Evolutionary conservation across 1,284 basidiomycete species (phyloP).

Genomic region (Boletus chippewaensis): DNA sequence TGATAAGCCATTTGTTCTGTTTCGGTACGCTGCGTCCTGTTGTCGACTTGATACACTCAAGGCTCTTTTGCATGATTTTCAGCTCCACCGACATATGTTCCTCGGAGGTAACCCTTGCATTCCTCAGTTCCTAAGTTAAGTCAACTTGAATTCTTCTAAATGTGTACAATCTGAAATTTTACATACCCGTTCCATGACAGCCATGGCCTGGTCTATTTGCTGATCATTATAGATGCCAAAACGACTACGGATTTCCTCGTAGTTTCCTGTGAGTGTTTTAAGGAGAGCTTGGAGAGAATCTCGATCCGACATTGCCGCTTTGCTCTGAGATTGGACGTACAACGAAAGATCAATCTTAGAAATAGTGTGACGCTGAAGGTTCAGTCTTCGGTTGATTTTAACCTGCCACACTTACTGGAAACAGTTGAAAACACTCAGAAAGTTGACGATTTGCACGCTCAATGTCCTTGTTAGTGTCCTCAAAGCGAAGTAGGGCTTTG

Average conservation of each 20-base stretch:
- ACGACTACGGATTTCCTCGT: background rate
- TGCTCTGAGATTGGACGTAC: background rate
- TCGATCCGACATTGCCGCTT: background rate
- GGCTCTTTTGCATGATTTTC: constrained; percentile 1
- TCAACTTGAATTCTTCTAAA: too few relatives aligned
- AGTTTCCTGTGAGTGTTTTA: background rate
- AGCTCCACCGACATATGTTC: background rate
- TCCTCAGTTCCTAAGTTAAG: background rate
- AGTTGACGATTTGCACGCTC: background rate
- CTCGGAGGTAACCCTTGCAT: background rate
- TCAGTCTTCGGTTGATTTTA: too few relatives aligned
- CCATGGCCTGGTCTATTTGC: constrained; percentile 1
- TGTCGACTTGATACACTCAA: background rate
- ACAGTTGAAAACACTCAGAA: background rate
- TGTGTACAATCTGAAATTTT: too few relatives aligned
- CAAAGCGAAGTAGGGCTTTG: constrained; percentile 2
- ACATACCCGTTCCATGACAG: constrained; percentile 1
- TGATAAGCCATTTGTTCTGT: constrained; percentile 1
- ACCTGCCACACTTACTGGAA: background rate
- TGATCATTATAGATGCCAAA: background rate
- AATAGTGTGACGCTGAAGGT: background rate
- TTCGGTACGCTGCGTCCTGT: background rate
- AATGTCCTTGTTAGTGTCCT: background rate
- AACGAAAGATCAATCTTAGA: background rate
- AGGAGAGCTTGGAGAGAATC: background rate